Evolutionary conservation across 495 filamentous ascomycete genomes (phyloP).

Genomic region (Neohortaea acidophila): DNA sequence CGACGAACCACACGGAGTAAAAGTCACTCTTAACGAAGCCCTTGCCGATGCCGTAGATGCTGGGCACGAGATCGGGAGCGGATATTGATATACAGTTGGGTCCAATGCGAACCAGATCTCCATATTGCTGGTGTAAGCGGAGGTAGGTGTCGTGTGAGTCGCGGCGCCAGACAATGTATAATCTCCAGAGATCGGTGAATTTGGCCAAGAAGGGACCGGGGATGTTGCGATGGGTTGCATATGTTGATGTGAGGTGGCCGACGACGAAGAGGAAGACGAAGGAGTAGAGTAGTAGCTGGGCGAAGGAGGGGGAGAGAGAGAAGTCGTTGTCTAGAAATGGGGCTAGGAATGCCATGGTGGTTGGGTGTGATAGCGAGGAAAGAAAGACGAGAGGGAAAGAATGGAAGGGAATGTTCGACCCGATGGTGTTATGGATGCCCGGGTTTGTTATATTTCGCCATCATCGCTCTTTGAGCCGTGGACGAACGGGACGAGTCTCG

Average conservation of each 20-base stretch:
- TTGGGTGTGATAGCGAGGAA: too few species aligned
- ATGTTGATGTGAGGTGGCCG: conserved; percentile 8
- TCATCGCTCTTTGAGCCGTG: too few species aligned
- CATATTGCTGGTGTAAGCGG: conserved; percentile 27
- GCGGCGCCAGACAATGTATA: conserved; percentile 6
- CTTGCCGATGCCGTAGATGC: conserved; percentile 14
- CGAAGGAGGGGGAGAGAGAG: conserved; percentile 2
- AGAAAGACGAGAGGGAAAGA: too few species aligned
- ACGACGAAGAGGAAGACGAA: conserved; percentile 8
- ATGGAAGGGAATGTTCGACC: too few species aligned
- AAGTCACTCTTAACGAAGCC: conserved; percentile 16
- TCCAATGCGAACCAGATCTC: conserved; percentile 29
- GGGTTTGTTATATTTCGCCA: too few species aligned
- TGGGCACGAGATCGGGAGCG: conserved; percentile 13
- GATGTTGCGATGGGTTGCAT: conserved; percentile 4
- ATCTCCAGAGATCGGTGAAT: conserved; percentile 15
- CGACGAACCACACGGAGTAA: conserved; percentile 17
- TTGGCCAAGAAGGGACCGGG: conserved; percentile 17
- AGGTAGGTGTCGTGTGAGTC: conserved; percentile 12
- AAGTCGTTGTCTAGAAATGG: neutral
- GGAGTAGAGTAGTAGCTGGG: conserved; percentile 5
- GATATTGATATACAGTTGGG: conserved; percentile 30
- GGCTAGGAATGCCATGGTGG: too few species aligned
- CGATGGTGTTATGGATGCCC: too few species aligned
- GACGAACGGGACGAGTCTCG: too few species aligned